phyloP scores from a whole-genome alignment of 331 rosid species.

The Quercus tomentella region DNA sequence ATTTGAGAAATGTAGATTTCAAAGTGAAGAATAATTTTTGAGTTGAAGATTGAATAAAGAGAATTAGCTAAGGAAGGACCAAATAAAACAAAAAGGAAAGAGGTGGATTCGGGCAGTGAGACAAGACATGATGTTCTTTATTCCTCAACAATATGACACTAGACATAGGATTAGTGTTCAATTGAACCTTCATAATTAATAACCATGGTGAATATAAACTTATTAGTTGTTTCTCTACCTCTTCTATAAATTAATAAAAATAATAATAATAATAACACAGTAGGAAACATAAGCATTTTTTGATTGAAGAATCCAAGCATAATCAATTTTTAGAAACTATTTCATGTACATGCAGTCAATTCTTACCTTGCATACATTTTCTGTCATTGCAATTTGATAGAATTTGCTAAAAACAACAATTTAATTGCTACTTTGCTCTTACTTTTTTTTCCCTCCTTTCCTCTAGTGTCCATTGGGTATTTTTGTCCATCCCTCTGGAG shows the following conservation, averaged over 20 bases:
- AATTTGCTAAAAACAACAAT: background rate
- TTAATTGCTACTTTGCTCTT: background rate
- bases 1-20: background rate
- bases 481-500: conserved; percentile 63
- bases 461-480: conserved; percentile 46
- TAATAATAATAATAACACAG: too few species aligned
- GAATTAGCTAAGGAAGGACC: background rate
- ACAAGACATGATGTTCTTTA: background rate
- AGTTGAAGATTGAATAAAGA: background rate
- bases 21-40: background rate
- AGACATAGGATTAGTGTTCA: background rate
- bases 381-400: background rate
- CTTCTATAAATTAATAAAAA: too few species aligned
- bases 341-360: background rate
- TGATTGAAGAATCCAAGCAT: too few species aligned
- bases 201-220: too few species aligned
- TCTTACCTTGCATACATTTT: background rate
- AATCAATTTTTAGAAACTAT: too few species aligned
- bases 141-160: background rate
- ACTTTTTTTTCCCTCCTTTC: background rate
- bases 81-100: background rate
- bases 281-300: too few species aligned
- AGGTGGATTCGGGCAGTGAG: background rate
- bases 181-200: background rate
- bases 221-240: too few species aligned